phyloP scores from a whole-genome alignment of 176 grass and related monocot species.

The Aechmea fasciata region DNA sequence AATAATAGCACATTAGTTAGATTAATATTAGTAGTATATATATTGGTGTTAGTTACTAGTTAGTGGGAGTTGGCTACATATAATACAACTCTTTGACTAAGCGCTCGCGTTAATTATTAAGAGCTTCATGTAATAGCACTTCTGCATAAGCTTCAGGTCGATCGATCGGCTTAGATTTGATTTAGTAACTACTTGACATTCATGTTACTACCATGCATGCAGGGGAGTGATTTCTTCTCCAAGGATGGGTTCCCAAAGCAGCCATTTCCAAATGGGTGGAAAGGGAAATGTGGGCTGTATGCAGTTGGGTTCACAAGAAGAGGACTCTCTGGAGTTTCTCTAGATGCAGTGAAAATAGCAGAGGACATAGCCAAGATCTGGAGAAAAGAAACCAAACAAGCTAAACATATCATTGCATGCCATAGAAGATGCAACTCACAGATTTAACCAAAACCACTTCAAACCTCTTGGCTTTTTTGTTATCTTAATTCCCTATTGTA shows the following conservation, averaged over 20 bases:
- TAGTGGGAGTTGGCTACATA: too few relatives aligned
- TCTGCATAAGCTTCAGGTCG: too few relatives aligned
- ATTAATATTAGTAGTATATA: too few relatives aligned
- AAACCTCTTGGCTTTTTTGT: not conserved
- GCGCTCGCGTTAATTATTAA: too few relatives aligned
- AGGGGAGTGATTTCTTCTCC: constrained; percentile 28
- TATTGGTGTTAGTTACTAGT: too few relatives aligned
- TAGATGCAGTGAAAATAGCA: constrained; percentile 27
- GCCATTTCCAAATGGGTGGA: constrained; percentile 32
- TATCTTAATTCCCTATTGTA: not conserved
- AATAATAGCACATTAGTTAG: too few relatives aligned
- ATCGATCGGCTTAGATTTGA: not conserved
- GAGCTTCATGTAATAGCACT: too few relatives aligned
- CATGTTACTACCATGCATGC: not conserved
- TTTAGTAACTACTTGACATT: not conserved
- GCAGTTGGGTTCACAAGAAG: constrained; percentile 39
- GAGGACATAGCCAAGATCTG: constrained; percentile 31
- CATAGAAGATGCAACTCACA: constrained; percentile 27
- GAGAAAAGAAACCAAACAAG: constrained; percentile 27
- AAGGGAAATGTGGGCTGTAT: constrained; percentile 33
- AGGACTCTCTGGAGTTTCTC: constrained; percentile 28
- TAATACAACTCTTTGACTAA: too few relatives aligned
- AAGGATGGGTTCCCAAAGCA: constrained; percentile 30
- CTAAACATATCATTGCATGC: constrained; percentile 19
- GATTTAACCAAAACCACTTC: constrained; percentile 13